phyloP scores from a whole-genome alignment of 495 filamentous ascomycete species.

The Staphylotrichum tortipilum region DNA sequence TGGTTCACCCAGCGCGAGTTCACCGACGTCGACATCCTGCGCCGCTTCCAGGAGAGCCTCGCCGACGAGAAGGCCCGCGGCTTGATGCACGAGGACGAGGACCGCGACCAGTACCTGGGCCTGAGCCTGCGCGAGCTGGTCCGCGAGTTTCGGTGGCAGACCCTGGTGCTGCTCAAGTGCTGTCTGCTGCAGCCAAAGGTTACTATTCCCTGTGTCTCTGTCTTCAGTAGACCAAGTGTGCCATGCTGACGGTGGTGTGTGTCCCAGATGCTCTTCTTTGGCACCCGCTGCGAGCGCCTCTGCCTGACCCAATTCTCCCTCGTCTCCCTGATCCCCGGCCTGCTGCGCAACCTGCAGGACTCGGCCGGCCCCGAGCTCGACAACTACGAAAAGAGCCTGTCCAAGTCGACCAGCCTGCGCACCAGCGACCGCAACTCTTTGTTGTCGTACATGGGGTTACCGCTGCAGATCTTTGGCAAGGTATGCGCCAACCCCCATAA shows the following conservation, averaged over 20 bases:
- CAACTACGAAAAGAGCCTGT: constrained; percentile 64
- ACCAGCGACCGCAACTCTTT: constrained; percentile 89
- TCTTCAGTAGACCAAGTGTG: not conserved
- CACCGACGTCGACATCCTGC: constrained; percentile 42
- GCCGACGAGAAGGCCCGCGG: constrained; percentile 52
- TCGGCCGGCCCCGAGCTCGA: constrained; percentile 87
- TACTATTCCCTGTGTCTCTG: constrained; percentile 7
- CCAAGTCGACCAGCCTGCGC: constrained; percentile 73
- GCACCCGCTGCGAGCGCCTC: constrained; percentile 81
- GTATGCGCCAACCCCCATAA: too few relatives aligned
- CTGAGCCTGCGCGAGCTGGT: constrained; percentile 86
- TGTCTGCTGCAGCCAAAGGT: constrained; percentile 92
- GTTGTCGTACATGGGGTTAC: constrained; percentile 87
- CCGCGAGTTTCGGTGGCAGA: constrained; percentile 88
- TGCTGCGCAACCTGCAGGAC: constrained; percentile 79
- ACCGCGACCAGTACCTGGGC: constrained; percentile 83
- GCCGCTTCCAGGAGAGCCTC: constrained; percentile 88
- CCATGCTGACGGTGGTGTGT: not conserved
- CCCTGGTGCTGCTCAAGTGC: constrained; percentile 87
- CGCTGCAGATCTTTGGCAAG: constrained; percentile 92
- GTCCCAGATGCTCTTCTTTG: constrained; percentile 92
- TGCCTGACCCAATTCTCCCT: constrained; percentile 99
- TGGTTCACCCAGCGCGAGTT: constrained; percentile 95
- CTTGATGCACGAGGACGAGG: constrained; percentile 56
- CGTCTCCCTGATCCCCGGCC: constrained; percentile 84